Conservation (phyloP, 2,329 filamentous ascomycete species). For the Phaeophleospora eucalypticola region DNA sequence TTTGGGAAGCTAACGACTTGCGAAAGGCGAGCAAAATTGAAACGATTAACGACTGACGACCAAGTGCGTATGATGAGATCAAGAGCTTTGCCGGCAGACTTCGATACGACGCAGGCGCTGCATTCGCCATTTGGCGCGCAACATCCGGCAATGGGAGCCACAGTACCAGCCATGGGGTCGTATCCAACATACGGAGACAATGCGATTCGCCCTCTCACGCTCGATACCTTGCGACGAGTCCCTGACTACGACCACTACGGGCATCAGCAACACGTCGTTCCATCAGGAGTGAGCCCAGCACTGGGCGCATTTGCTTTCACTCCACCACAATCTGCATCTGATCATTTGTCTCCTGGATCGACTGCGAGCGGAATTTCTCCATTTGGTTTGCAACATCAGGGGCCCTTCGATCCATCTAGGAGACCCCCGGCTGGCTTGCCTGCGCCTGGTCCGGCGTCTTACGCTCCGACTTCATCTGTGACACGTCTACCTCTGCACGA, state of each 20-base stretch:
- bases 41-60: constrained; percentile 58
- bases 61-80: constrained; percentile 60
- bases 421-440: constrained; percentile 21
- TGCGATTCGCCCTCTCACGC: constrained; percentile 63
- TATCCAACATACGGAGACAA: constrained; percentile 46
- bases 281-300: constrained; percentile 62
- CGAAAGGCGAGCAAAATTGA: constrained; percentile 56
- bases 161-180: constrained; percentile 45
- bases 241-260: constrained; percentile 63
- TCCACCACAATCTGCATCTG: constrained; percentile 49
- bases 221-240: constrained; percentile 62
- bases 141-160: constrained; percentile 43
- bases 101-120: constrained; percentile 58
- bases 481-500: constrained; percentile 44
- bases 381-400: constrained; percentile 30
- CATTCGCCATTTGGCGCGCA: constrained; percentile 50
- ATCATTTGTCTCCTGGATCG: constrained; percentile 44
- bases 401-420: constrained; percentile 21
- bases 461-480: constrained; percentile 32
- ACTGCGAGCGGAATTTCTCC: constrained; percentile 37
- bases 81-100: constrained; percentile 55
- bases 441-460: constrained; percentile 11
- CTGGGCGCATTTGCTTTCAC: constrained; percentile 65
- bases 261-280: constrained; percentile 52
- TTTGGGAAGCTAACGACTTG: not conserved